phyloP scores from a whole-genome alignment of 2,329 filamentous ascomycete genomes.

The Sarocladiaceae sp. region DNA sequence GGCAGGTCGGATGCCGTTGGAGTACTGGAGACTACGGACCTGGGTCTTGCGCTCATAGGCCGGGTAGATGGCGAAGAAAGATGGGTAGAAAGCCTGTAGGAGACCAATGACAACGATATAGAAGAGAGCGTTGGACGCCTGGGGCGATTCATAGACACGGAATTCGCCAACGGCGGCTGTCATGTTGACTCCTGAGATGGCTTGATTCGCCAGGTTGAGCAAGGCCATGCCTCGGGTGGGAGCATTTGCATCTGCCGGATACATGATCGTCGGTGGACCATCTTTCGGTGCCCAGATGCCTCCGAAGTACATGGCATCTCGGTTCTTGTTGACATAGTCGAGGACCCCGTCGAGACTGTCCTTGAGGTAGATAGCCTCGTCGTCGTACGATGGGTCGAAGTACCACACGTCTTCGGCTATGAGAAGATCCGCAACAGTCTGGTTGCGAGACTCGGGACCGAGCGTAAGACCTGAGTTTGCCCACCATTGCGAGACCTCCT shows the following conservation, averaged over 20 bases:
- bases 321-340: neutral
- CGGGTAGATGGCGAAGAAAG: slow-evolving; percentile 62
- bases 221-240: neutral
- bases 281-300: neutral
- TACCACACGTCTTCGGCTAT: neutral
- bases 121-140: slow-evolving; percentile 32
- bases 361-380: neutral
- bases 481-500: too few relatives aligned
- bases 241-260: neutral
- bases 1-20: slow-evolving; percentile 71
- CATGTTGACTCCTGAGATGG: neutral
- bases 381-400: neutral
- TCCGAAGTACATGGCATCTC: neutral
- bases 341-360: neutral
- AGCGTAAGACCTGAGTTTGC: too few relatives aligned
- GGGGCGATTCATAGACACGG: neutral
- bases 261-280: neutral
- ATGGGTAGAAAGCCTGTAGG: slow-evolving; percentile 50
- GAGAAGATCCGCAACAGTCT: neutral
- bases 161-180: neutral
- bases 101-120: slow-evolving; percentile 66
- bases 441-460: neutral
- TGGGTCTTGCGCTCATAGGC: slow-evolving; percentile 66
- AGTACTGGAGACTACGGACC: slow-evolving; percentile 76
- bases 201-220: neutral